Conservation (phyloP, 1,284 basidiomycete species). For the Xerocomus cyaneibrunnescens region DNA sequence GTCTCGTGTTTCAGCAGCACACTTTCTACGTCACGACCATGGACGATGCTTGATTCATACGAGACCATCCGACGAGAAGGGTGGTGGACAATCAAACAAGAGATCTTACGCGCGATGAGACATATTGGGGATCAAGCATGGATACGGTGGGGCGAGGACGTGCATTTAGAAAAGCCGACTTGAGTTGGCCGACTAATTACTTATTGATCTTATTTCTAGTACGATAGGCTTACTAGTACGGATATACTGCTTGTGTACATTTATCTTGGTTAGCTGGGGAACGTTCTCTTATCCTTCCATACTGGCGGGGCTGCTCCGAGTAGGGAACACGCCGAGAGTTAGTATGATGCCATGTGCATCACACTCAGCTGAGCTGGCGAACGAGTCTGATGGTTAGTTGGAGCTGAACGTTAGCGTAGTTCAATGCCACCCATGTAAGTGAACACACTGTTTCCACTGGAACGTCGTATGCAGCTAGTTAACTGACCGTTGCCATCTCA, state of each 20-base stretch:
- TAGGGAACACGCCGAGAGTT: neutral
- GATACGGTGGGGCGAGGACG: conserved; percentile 34
- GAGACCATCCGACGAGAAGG: conserved; percentile 32
- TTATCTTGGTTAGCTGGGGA: neutral
- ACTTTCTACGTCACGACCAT: conserved; percentile 26
- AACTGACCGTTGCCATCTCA: conserved; percentile 28
- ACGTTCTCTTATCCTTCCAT: neutral
- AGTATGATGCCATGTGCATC: too few relatives aligned
- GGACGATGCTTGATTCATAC: conserved; percentile 32
- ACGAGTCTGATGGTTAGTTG: too few relatives aligned
- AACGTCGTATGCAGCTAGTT: neutral
- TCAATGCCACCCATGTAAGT: conserved; percentile 33
- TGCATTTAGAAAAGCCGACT: conserved; percentile 31
- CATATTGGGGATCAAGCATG: conserved; percentile 32
- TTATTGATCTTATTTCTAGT: conserved; percentile 18
- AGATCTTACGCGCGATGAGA: conserved; percentile 24
- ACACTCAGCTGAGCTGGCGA: too few relatives aligned
- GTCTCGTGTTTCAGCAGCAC: conserved; percentile 22
- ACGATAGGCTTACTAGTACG: conserved; percentile 10
- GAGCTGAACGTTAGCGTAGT: too few relatives aligned
- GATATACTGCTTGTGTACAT: conserved; percentile 20
- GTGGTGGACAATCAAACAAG: conserved; percentile 27
- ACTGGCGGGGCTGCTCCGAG: too few relatives aligned
- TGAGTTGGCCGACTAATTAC: conserved; percentile 20
- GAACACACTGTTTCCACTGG: neutral